A percentile compares a stretch with the other conserved stretches of the same genome.
phyloP scores from a whole-genome alignment of 2,329 filamentous ascomycete species.

The Epichloe sp. region DNA sequence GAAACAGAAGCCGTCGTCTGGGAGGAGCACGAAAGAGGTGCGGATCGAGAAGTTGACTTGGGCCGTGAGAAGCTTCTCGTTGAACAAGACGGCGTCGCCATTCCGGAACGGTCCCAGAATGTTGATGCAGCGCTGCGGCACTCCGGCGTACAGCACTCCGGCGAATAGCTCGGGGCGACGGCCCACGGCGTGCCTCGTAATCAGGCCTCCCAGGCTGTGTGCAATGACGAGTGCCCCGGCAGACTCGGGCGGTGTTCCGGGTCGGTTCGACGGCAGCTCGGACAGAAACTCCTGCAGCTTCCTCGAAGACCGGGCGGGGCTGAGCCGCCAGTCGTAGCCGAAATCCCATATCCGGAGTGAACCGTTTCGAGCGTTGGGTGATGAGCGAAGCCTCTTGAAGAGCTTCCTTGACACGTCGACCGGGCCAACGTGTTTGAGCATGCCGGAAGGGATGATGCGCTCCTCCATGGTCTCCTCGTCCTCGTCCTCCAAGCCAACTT shows the following conservation, averaged over 20 bases:
- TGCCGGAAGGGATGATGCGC: slow-evolving; percentile 71
- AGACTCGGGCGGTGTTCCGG: slow-evolving; percentile 34
- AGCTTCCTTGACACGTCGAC: slow-evolving; percentile 79
- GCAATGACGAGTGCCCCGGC: slow-evolving; percentile 70
- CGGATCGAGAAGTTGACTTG: slow-evolving; percentile 88
- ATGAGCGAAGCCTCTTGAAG: slow-evolving; percentile 63
- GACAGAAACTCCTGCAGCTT: slow-evolving; percentile 63
- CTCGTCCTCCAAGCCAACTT: slow-evolving; percentile 67
- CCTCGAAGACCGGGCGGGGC: slow-evolving; percentile 60
- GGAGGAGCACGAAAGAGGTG: slow-evolving; percentile 73
- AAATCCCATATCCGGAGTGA: slow-evolving; percentile 76
- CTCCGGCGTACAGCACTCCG: slow-evolving; percentile 74
- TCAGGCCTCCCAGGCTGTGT: slow-evolving; percentile 76
- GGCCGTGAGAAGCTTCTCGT: slow-evolving; percentile 78
- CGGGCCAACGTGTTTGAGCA: slow-evolving; percentile 83
- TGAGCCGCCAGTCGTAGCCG: slow-evolving; percentile 89
- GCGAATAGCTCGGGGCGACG: slow-evolving; percentile 72
- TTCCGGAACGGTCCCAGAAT: slow-evolving; percentile 82
- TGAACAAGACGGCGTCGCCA: slow-evolving; percentile 83
- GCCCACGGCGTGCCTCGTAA: slow-evolving; percentile 81
- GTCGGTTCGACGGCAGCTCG: slow-evolving; percentile 59
- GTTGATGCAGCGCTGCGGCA: slow-evolving; percentile 77
- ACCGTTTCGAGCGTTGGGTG: slow-evolving; percentile 58
- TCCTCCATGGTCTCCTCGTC: slow-evolving; percentile 77
- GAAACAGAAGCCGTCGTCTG: slow-evolving; percentile 79